Evolutionary conservation across 768 basidiomycete species (phyloP), one percentile per base, ranked within the genome.

Genomic region (button mushroom (Agaricus bisporus)): DNA sequence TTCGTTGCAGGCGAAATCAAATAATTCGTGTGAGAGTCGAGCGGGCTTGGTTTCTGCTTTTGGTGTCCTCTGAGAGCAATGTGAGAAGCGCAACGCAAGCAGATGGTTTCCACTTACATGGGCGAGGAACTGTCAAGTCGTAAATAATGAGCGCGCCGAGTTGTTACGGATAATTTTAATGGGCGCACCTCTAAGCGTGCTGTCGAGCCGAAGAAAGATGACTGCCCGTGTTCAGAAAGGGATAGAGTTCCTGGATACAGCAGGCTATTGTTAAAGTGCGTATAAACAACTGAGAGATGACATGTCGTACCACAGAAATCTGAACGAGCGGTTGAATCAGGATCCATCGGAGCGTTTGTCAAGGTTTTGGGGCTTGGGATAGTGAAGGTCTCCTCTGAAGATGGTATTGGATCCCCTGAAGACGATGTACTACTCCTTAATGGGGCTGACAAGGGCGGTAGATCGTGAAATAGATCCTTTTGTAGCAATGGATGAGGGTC

Each of bases 141-240:
- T 17, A 56, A 47, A 18, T 42, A 49, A 52, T 56, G 32, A 58
- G 56, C 41, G 48, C 29, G 15, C 41, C 41, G n/a, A 38, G 12
- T 17, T 25, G 8, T 9, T 11, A 38, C 12, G 5, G 17, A 29
- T n/a, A 26, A 37, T 5, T 18, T 29, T 18, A 45, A n/a, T 9
- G 29, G 10, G 60, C 77, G 48, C 58, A 86, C 85, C 74, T 88
- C 86, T 20, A 83, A 74, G 36, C 84, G 78, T 5, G 87, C 82
- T 0, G 84, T 88, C 54, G 76, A 74, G 15, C 87, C 85, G 54
- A 83, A 71, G 63, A 82, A 85, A 35, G 67, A 74, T 0, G 77
- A 73, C 57, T 80, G 79, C 0, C 81, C 82, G 44, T 76, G 64
- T 20, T 73, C 63, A n/a, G 76, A 80, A 22, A 86, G 71, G 2